Percentiles rank a stretch among this genome's conserved stretches.
These are phyloP conservation scores for Veloporphyrellus conicus DNA, from an alignment of 1,284 basidiomycete species.

Conservation along the genomic window DNA sequence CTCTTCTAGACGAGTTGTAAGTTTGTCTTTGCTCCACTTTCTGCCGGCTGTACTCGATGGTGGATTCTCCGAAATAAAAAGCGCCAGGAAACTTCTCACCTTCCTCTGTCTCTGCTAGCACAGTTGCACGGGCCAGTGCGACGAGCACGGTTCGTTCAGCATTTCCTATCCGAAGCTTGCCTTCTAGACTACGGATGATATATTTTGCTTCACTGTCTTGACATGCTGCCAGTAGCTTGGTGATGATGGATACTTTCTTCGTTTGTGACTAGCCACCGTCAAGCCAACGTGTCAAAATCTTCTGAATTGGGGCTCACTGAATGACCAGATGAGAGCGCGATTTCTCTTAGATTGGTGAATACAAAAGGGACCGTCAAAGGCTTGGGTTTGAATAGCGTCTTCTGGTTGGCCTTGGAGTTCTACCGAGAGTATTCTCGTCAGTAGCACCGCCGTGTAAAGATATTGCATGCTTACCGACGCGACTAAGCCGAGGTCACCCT, in stretches of 20 bases:
- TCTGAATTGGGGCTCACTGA: slow-evolving; percentile 47
- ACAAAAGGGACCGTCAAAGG: slow-evolving; percentile 85
- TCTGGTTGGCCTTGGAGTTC: slow-evolving; percentile 92
- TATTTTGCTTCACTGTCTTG: slow-evolving; percentile 90
- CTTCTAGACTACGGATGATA: slow-evolving; percentile 92
- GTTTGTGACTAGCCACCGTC: slow-evolving; percentile 63
- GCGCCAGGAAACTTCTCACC: slow-evolving; percentile 38
- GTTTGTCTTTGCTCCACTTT: slow-evolving; percentile 70
- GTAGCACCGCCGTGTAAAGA: not conserved
- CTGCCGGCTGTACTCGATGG: slow-evolving; percentile 51
- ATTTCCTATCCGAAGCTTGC: slow-evolving; percentile 95
- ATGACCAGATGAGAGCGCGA: slow-evolving; percentile 80
- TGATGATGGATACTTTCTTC: slow-evolving; percentile 95
- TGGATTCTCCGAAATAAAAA: slow-evolving; percentile 1
- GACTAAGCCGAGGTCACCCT: slow-evolving; percentile 93
- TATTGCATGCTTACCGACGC: slow-evolving; percentile 63
- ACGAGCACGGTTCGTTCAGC: slow-evolving; percentile 92
- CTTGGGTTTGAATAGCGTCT: slow-evolving; percentile 93
- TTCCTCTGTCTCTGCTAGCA: slow-evolving; percentile 70
- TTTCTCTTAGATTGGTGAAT: slow-evolving; percentile 81
- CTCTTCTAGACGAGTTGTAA: slow-evolving; percentile 75
- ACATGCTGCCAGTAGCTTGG: slow-evolving; percentile 89
- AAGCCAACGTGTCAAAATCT: not conserved
- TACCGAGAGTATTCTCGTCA: slow-evolving; percentile 30
- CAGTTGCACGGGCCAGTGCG: slow-evolving; percentile 81